Evolutionary conservation across 441 rosid species (phyloP).

Genomic region (Kokia cookei): DNA sequence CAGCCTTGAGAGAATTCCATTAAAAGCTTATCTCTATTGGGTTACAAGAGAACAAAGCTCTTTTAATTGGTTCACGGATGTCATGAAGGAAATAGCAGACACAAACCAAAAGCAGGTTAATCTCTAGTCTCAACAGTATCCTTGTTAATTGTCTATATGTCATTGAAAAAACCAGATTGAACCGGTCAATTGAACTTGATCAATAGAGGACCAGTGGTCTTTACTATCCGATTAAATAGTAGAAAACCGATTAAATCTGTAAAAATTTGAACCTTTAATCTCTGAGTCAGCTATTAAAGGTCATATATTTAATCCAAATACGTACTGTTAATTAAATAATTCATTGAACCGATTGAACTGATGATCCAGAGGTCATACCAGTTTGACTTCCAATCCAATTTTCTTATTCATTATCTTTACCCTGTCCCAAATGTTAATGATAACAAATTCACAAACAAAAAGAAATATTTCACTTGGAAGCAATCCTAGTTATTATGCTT

Average conservation of each 20-base stretch:
- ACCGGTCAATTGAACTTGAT: too few species aligned
- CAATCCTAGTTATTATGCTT: neutral
- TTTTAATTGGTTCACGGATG: slow-evolving; percentile 45
- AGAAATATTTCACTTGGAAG: neutral
- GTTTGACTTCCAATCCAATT: neutral
- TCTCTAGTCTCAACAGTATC: neutral
- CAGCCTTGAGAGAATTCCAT: slow-evolving; percentile 22
- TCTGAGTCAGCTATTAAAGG: too few species aligned
- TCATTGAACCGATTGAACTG: neutral
- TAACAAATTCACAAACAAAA: neutral
- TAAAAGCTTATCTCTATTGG: slow-evolving; percentile 55
- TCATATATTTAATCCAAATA: too few species aligned
- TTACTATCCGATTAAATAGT: neutral
- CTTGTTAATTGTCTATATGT: neutral
- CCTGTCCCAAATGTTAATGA: neutral
- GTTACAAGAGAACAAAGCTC: slow-evolving; percentile 56
- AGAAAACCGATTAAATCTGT: neutral
- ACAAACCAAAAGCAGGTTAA: slow-evolving; percentile 28
- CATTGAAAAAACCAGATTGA: too few species aligned
- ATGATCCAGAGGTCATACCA: neutral
- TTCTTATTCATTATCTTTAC: neutral
- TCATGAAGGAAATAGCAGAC: slow-evolving; percentile 22
- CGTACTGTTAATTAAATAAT: too few species aligned
- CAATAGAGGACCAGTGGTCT: neutral
- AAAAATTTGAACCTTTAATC: too few species aligned